phyloP scores from a whole-genome alignment of 768 basidiomycete species.

The Lactarius trivialis region DNA sequence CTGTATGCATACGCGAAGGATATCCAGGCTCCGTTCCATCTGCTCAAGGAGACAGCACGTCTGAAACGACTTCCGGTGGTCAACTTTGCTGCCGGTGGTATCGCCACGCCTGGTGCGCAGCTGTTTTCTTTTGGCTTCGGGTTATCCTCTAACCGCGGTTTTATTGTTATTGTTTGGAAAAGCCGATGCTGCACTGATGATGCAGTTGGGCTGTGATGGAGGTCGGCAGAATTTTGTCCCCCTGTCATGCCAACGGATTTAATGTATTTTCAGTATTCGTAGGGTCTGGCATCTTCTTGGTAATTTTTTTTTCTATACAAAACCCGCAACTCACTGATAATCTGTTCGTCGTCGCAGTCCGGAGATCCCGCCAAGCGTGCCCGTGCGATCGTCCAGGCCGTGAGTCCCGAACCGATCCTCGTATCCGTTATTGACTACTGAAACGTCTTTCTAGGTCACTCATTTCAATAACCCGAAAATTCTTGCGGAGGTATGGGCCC shows the following conservation, averaged over 20 bases:
- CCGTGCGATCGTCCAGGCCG: constrained; percentile 93
- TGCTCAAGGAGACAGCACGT: constrained; percentile 93
- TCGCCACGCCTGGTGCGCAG: constrained; percentile 76
- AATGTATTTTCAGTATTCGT: constrained; percentile 71
- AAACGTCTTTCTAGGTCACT: constrained; percentile 54
- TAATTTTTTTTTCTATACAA: constrained; percentile 31
- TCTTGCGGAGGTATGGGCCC: constrained; percentile 65
- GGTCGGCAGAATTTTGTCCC: constrained; percentile 43
- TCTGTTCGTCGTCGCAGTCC: constrained; percentile 43
- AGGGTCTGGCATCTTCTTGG: constrained; percentile 95
- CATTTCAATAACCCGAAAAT: constrained; percentile 94
- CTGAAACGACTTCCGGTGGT: constrained; percentile 91
- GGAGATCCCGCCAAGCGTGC: constrained; percentile 92
- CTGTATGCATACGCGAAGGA: constrained; percentile 91
- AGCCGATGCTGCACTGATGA: constrained; percentile 98
- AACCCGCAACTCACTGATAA: constrained; percentile 1
- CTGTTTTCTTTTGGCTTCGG: neutral
- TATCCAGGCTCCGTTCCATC: constrained; percentile 87
- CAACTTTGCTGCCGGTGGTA: constrained; percentile 93
- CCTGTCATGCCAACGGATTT: constrained; percentile 1
- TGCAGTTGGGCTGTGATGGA: constrained; percentile 97
- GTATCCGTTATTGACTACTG: constrained; percentile 11
- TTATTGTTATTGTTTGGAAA: constrained; percentile 19
- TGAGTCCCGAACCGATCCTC: constrained; percentile 30
- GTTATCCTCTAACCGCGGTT: constrained; percentile 6